Evolutionary conservation across 495 filamentous ascomycete species (phyloP).

Genomic region (Collariella sp.): DNA sequence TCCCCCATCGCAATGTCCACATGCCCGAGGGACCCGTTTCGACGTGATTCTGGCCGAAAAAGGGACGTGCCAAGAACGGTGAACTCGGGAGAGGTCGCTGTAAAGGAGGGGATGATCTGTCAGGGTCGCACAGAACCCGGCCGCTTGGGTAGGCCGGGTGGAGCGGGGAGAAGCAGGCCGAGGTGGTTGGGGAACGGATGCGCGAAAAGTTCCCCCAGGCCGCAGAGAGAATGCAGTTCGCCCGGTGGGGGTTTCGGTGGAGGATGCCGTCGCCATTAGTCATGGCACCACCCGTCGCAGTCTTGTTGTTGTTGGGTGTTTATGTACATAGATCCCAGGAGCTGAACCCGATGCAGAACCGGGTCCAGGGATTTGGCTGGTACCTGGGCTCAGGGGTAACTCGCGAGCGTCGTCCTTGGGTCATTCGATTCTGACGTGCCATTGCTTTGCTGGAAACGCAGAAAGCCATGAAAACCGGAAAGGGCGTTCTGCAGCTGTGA

Average conservation of each 20-base stretch:
- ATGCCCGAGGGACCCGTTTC: background rate
- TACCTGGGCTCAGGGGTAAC: background rate
- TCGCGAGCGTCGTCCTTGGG: background rate
- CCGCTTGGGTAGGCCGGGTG: slow-evolving; percentile 10
- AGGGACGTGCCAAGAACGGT: slow-evolving; percentile 7
- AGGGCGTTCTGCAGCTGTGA: slow-evolving; percentile 6
- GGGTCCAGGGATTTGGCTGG: background rate
- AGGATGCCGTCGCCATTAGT: background rate
- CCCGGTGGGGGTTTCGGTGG: background rate
- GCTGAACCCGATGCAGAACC: background rate
- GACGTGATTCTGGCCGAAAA: slow-evolving; percentile 1
- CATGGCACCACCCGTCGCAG: background rate
- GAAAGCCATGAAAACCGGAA: slow-evolving; percentile 6
- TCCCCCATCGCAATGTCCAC: background rate
- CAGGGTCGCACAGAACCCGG: slow-evolving; percentile 14
- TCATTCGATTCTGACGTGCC: background rate
- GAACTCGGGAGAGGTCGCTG: slow-evolving; percentile 8
- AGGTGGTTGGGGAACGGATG: slow-evolving; percentile 2
- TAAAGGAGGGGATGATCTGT: background rate
- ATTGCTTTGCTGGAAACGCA: background rate
- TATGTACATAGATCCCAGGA: background rate
- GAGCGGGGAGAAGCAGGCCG: background rate
- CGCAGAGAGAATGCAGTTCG: background rate
- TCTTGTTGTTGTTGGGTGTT: background rate
- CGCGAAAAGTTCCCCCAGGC: background rate